Conservation (phyloP, 805 yeast genomes). For the Candida andamanensis region DNA sequence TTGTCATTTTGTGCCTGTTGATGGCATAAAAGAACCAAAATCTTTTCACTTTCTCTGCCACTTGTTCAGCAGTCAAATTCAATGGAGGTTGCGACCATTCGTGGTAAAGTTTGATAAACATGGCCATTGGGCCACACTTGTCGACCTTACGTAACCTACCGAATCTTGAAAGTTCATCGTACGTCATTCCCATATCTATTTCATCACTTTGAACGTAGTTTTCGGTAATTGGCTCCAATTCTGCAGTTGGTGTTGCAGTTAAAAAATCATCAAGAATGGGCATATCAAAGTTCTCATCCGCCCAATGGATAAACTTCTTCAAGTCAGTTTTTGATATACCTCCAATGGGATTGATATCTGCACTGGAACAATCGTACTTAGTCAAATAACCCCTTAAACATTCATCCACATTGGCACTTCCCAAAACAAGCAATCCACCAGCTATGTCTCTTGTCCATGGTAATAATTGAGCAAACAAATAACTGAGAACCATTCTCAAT, state of each 20-base stretch:
- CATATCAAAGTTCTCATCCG: conserved; percentile 59
- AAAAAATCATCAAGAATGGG: conserved; percentile 77
- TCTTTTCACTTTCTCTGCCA: conserved; percentile 87
- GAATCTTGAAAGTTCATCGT: conserved; percentile 86
- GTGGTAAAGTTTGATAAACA: conserved; percentile 86
- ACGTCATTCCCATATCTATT: conserved; percentile 97
- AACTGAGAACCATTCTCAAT: conserved; percentile 88
- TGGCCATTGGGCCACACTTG: conserved; percentile 93
- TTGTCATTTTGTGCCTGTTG: conserved; percentile 95
- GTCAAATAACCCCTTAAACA: conserved; percentile 93
- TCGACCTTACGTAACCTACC: conserved; percentile 88
- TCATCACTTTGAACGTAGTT: conserved; percentile 94
- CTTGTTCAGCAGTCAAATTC: conserved; percentile 70
- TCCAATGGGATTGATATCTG: conserved; percentile 98
- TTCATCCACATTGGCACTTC: conserved; percentile 97
- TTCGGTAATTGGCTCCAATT: conserved; percentile 91
- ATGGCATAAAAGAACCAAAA: conserved; percentile 93
- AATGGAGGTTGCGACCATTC: conserved; percentile 76
- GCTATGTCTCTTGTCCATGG: conserved; percentile 86
- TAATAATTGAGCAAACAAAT: conserved; percentile 85
- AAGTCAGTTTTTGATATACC: conserved; percentile 94
- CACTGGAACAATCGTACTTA: conserved; percentile 95
- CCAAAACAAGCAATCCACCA: conserved; percentile 84
- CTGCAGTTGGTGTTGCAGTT: conserved; percentile 96
- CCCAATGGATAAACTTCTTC: conserved; percentile 79